A percentile compares a stretch with the other conserved stretches of the same genome.
Evolutionary conservation across 495 filamentous ascomycete species (phyloP).

Genomic region (Hypomontagnella submonticulosa): DNA sequence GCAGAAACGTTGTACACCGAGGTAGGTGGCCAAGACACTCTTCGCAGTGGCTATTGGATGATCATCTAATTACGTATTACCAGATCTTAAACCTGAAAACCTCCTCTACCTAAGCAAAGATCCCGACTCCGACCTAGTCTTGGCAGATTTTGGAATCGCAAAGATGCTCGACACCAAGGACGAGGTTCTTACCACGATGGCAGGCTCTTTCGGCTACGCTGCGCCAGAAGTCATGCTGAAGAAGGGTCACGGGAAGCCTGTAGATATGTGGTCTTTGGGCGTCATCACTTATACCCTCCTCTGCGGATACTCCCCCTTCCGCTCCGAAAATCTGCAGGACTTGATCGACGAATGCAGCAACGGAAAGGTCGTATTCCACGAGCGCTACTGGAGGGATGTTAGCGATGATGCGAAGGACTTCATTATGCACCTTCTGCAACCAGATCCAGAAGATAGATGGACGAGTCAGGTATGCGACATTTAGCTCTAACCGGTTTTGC

Average conservation of each 20-base stretch:
- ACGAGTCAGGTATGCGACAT: constrained; percentile 72
- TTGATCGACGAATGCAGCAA: constrained; percentile 94
- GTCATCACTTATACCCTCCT: constrained; percentile 99
- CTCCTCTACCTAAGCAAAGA: constrained; percentile 89
- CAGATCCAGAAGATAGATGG: constrained; percentile 78
- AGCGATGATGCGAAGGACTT: constrained; percentile 96
- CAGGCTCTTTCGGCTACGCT: constrained; percentile 97
- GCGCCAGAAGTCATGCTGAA: constrained; percentile 99
- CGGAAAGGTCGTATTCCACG: constrained; percentile 95
- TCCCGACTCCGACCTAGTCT: constrained; percentile 82
- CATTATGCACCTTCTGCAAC: constrained; percentile 83
- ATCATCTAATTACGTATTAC: constrained; percentile 17
- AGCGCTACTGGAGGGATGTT: constrained; percentile 98
- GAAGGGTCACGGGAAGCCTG: constrained; percentile 96
- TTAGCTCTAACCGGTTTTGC: neutral
- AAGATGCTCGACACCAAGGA: constrained; percentile 95
- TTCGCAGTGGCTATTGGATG: neutral
- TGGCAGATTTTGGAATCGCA: constrained; percentile 98
- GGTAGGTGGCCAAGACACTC: constrained; percentile 61
- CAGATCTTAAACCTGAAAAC: constrained; percentile 98
- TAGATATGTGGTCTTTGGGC: constrained; percentile 99
- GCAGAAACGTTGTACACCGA: constrained; percentile 96
- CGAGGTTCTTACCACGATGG: constrained; percentile 97
- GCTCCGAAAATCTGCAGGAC: constrained; percentile 90
- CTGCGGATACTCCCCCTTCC: constrained; percentile 98